These are phyloP conservation scores for Periconia macrospinosa DNA, from an alignment of 2,329 filamentous ascomycete species.

Conservation along the genomic window DNA sequence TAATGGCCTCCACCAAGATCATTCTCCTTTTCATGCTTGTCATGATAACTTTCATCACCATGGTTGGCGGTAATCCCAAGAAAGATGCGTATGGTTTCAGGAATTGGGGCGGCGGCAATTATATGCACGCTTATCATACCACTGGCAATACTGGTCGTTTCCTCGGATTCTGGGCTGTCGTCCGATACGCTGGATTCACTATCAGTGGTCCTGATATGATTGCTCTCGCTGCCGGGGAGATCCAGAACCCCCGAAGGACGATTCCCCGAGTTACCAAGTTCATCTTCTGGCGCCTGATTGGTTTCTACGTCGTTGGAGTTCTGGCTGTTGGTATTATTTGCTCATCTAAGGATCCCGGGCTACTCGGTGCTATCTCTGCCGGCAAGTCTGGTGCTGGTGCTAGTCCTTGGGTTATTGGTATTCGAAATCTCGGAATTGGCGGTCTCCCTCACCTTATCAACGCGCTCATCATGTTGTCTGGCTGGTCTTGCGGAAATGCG, in stretches of 20 bases:
- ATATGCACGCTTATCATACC: slow-evolving; percentile 13
- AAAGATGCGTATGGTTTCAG: slow-evolving; percentile 44
- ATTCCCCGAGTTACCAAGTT: slow-evolving; percentile 48
- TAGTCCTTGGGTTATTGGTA: slow-evolving; percentile 64
- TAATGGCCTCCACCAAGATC: slow-evolving; percentile 44
- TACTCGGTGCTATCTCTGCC: slow-evolving; percentile 60
- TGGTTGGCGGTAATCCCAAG: slow-evolving; percentile 45
- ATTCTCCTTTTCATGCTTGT: slow-evolving; percentile 46
- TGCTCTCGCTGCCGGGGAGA: slow-evolving; percentile 49
- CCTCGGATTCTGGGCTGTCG: slow-evolving; percentile 32
- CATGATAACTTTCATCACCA: slow-evolving; percentile 47
- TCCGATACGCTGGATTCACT: slow-evolving; percentile 43
- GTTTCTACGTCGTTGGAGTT: slow-evolving; percentile 47
- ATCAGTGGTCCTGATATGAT: slow-evolving; percentile 50
- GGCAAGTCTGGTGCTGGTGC: slow-evolving; percentile 47
- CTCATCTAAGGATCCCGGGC: slow-evolving; percentile 67
- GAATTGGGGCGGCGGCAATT: slow-evolving; percentile 34
- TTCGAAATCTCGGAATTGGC: slow-evolving; percentile 52
- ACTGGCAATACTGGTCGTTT: slow-evolving; percentile 28
- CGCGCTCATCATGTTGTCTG: slow-evolving; percentile 53
- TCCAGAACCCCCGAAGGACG: slow-evolving; percentile 41
- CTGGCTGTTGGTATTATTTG: slow-evolving; percentile 47
- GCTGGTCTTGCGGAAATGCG: slow-evolving; percentile 59
- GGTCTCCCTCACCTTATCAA: slow-evolving; percentile 61
- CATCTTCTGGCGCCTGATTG: slow-evolving; percentile 43